These are phyloP conservation scores for Zoysia japonica DNA, from an alignment of 176 grass and related monocot species.

Conservation along the genomic window DNA sequence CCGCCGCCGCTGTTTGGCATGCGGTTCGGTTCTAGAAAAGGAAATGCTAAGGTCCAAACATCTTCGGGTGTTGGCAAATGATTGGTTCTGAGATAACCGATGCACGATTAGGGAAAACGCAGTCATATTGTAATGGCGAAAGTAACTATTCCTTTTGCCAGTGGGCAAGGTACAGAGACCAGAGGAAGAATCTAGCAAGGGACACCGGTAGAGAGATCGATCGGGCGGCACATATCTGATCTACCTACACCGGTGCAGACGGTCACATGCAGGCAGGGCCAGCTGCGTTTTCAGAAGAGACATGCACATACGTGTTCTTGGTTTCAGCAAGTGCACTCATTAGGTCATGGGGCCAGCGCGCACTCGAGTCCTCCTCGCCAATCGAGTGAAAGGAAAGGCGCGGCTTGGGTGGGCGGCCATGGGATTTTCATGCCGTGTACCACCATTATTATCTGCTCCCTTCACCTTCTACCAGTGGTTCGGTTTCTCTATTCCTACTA, in stretches of 20 bases:
- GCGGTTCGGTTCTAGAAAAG: constrained; percentile 17
- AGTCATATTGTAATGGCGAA: constrained; percentile 25
- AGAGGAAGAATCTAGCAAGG: not conserved
- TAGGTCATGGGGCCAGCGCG: constrained; percentile 28
- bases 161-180: not conserved
- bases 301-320: not conserved
- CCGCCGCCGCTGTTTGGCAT: no score
- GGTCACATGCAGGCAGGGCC: constrained; percentile 32
- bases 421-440: constrained; percentile 17
- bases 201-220: not conserved
- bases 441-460: constrained; percentile 39
- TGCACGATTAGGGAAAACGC: not conserved
- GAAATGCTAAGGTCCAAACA: not conserved
- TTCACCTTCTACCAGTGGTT: not conserved
- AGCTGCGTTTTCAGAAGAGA: constrained; percentile 23
- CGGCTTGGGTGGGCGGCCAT: not conserved
- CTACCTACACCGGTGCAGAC: not conserved
- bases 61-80: not conserved
- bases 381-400: constrained; percentile 16
- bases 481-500: not conserved
- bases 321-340: constrained; percentile 46
- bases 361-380: constrained; percentile 32
- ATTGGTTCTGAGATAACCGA: constrained; percentile 7
- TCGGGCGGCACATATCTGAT: not conserved
- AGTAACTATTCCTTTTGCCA: not conserved